Base-by-base conservation (phyloP, 75 land plant species). In the Adiantum capillusveneris region DNA sequence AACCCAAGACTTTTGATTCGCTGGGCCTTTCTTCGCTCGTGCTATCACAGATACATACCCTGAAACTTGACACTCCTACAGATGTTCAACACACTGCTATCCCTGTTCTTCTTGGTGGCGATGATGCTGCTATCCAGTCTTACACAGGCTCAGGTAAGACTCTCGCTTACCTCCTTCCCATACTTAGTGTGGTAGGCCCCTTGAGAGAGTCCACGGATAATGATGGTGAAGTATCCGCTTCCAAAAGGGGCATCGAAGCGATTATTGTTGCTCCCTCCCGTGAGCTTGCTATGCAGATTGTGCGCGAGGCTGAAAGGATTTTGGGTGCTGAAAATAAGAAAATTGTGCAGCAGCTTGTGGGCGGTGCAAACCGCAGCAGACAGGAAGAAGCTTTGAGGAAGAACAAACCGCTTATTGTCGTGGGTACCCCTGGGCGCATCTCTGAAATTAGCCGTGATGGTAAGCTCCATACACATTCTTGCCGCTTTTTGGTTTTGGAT, bases 91-190 rank as follows among this genome's bases (percentile, higher is more conserved):
- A 75, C 18, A 57, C 92, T 31, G 94, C 94, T 1, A 84, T 91
- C 41, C 97, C 97, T 1, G 75, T 71, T 1, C 65, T 93, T 25
- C 58, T 81, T 22, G 65, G 79, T 25, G 71, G 78, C 13, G 84
- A 85, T 51, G 95, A 93, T 79, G 98, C 84, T 39, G 87, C 92
- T n/a, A 81, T 93, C 22, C 98, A 93, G 63, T 93, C 98, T 6
- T 93, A 85, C 58, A 93, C 98, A 21, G 98, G 98, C 0, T 93
- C 98, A 0, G 98, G 98, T 18, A 93, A 93, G 57, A 93, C 98
- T 28, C 78, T 93, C 20, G 98, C 98, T 14, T 93, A 93, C 63
- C 71, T 93, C 25, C 95, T 93, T 31, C 94, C 95, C 0, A 79
- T 93, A 49, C 94, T 91, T 18, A 68, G 84, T 25, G 58, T 65